These are phyloP conservation scores for Neocatenulostroma microsporum DNA, from an alignment of 2,329 filamentous ascomycete genomes.

Conservation along the genomic window DNA sequence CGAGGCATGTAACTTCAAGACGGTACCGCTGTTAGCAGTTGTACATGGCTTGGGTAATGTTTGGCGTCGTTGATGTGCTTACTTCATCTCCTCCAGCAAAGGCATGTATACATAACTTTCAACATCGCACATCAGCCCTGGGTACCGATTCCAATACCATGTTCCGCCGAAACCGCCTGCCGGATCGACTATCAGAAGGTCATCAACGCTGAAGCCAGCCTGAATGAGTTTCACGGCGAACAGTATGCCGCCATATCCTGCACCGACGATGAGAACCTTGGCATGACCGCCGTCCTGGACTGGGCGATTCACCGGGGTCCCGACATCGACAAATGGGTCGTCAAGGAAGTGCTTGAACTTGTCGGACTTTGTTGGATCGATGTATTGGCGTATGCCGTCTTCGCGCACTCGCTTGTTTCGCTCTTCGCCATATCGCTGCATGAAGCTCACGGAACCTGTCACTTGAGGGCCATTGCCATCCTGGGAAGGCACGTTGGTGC, in stretches of 20 bases:
- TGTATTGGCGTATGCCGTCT: slow-evolving; percentile 16
- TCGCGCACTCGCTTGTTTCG: slow-evolving; percentile 21
- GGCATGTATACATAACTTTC: slow-evolving; percentile 56
- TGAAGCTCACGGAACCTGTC: slow-evolving; percentile 9
- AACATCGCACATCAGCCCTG: slow-evolving; percentile 48
- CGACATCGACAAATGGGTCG: slow-evolving; percentile 24
- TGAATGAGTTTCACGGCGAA: slow-evolving; percentile 35
- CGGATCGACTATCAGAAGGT: slow-evolving; percentile 40
- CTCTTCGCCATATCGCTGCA: slow-evolving; percentile 21
- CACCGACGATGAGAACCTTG: slow-evolving; percentile 26
- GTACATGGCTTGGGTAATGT: too few relatives aligned
- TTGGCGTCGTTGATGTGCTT: too few relatives aligned
- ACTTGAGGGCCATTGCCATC: slow-evolving; percentile 15
- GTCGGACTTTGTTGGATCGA: slow-evolving; percentile 19
- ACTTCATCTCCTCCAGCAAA: slow-evolving; percentile 52
- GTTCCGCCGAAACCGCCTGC: slow-evolving; percentile 44
- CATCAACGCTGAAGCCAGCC: slow-evolving; percentile 28
- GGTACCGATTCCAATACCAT: slow-evolving; percentile 45
- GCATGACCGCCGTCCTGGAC: slow-evolving; percentile 12
- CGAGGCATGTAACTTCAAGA: slow-evolving; percentile 51
- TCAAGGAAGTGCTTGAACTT: slow-evolving; percentile 20
- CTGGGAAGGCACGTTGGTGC: slow-evolving; percentile 11
- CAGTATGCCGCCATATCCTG: slow-evolving; percentile 39
- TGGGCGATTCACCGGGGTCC: slow-evolving; percentile 13
- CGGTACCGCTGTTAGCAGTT: too few relatives aligned